These are phyloP conservation scores for Epichloe baconii DNA, from an alignment of 2,329 filamentous ascomycete genomes.

Conservation along the genomic window DNA sequence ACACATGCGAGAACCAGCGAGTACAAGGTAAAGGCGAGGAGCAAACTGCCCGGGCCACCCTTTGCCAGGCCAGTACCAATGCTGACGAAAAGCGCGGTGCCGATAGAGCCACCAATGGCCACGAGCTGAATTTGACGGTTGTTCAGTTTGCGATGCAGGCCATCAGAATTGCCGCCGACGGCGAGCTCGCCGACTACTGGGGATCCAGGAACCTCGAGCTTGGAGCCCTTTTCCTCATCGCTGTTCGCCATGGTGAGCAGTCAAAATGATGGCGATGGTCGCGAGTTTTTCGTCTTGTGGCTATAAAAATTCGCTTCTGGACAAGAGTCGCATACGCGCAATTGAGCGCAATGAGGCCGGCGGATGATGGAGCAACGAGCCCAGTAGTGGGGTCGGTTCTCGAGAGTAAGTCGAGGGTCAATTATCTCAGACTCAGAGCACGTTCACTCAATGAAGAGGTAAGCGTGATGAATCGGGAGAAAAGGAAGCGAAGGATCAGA, in stretches of 20 bases:
- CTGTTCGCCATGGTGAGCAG: conserved; percentile 9
- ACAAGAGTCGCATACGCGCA: background rate
- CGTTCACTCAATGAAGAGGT: conserved; percentile 4
- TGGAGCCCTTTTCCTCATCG: conserved; percentile 18
- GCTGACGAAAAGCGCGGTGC: conserved; percentile 46
- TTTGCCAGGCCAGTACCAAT: conserved; percentile 41
- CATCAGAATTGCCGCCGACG: conserved; percentile 21
- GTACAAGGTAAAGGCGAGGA: conserved; percentile 47
- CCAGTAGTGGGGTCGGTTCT: background rate
- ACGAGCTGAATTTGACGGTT: conserved; percentile 47
- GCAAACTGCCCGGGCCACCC: conserved; percentile 35
- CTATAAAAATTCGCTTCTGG: background rate
- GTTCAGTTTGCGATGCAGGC: conserved; percentile 33
- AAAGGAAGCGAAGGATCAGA: background rate
- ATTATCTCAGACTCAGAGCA: background rate
- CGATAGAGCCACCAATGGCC: conserved; percentile 44
- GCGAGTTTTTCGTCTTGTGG: background rate
- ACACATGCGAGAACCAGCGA: conserved; percentile 42
- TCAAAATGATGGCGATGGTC: background rate
- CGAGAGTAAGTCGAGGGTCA: background rate
- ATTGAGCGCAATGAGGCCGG: background rate
- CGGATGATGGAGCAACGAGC: background rate
- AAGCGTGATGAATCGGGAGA: background rate
- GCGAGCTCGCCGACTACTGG: conserved; percentile 15
- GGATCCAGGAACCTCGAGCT: conserved; percentile 12